Conservation (phyloP, 1,139 yeast species). For the Scheffersomyces illinoinensis region DNA sequence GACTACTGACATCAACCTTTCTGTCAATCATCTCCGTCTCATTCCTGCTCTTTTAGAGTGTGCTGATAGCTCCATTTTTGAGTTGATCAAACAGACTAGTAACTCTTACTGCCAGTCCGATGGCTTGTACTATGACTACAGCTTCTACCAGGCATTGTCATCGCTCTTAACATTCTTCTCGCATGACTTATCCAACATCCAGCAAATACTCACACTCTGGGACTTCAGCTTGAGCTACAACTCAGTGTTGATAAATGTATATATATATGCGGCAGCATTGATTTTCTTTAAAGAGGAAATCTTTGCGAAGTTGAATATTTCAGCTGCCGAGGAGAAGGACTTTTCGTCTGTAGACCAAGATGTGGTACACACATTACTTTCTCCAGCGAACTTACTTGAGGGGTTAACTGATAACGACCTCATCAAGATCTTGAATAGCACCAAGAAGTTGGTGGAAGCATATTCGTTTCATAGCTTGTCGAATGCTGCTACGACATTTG, state of each 20-base stretch:
- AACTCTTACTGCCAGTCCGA: slow-evolving; percentile 25
- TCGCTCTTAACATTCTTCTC: slow-evolving; percentile 76
- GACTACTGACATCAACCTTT: slow-evolving; percentile 67
- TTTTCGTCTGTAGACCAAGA: slow-evolving; percentile 38
- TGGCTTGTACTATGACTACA: slow-evolving; percentile 39
- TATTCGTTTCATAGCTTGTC: slow-evolving; percentile 29
- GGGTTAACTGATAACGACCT: slow-evolving; percentile 33
- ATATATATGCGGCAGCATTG: slow-evolving; percentile 59
- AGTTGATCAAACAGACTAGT: slow-evolving; percentile 43
- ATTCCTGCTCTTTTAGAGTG: slow-evolving; percentile 61
- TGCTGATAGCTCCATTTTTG: slow-evolving; percentile 54
- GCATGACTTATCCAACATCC: slow-evolving; percentile 61
- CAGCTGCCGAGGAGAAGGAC: slow-evolving; percentile 11
- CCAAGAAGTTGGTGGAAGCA: slow-evolving; percentile 29
- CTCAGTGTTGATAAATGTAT: slow-evolving; percentile 45
- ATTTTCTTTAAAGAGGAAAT: slow-evolving; percentile 42
- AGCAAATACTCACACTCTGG: slow-evolving; percentile 59
- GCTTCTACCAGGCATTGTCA: slow-evolving; percentile 65
- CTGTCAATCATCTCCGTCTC: slow-evolving; percentile 63
- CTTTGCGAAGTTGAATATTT: slow-evolving; percentile 23
- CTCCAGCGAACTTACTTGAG: slow-evolving; percentile 34
- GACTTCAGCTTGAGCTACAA: slow-evolving; percentile 58
- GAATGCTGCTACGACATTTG: slow-evolving; percentile 26
- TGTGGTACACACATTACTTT: slow-evolving; percentile 40
- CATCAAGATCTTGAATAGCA: slow-evolving; percentile 34